phyloP scores from a whole-genome alignment of 2,329 filamentous ascomycete genomes.

The Fonsecaea pedrosoi region DNA sequence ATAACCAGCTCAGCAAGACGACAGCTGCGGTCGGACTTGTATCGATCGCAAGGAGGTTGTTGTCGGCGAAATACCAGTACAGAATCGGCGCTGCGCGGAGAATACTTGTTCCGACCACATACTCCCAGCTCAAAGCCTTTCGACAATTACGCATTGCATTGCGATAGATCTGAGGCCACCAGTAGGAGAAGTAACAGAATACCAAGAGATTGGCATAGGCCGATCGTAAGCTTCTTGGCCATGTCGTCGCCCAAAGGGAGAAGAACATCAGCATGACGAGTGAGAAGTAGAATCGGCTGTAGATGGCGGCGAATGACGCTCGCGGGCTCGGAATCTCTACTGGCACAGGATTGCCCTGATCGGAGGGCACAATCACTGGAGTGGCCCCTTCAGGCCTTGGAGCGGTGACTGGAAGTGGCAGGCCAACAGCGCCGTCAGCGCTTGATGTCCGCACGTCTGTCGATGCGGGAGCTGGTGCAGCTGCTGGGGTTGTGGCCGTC shows the following conservation, averaged over 20 bases:
- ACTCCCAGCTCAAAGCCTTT: conserved; percentile 88
- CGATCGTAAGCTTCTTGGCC: conserved; percentile 59
- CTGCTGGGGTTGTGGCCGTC: conserved; percentile 20
- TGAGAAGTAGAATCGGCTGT: conserved; percentile 67
- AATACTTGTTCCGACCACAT: conserved; percentile 81
- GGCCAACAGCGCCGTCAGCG: conserved; percentile 35
- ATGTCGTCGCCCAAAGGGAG: conserved; percentile 64
- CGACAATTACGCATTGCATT: conserved; percentile 91
- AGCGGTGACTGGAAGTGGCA: conserved; percentile 62
- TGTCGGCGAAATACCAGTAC: conserved; percentile 80
- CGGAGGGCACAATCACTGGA: conserved; percentile 65
- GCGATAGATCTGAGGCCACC: conserved; percentile 88
- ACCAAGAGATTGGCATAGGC: conserved; percentile 68
- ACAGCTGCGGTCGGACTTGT: conserved; percentile 71
- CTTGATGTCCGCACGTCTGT: conserved; percentile 13
- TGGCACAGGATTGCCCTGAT: conserved; percentile 57
- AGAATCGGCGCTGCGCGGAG: conserved; percentile 79
- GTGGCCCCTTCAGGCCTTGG: conserved; percentile 54
- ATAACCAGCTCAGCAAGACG: conserved; percentile 77
- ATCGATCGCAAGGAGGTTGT: conserved; percentile 81
- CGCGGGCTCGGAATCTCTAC: conserved; percentile 45
- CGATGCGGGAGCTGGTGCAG: conserved; percentile 12
- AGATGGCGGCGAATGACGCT: conserved; percentile 64
- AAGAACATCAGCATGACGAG: conserved; percentile 65
- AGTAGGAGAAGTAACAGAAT: conserved; percentile 84